phyloP scores from a whole-genome alignment of 768 basidiomycete genomes.

The Boletus sensibilis region DNA sequence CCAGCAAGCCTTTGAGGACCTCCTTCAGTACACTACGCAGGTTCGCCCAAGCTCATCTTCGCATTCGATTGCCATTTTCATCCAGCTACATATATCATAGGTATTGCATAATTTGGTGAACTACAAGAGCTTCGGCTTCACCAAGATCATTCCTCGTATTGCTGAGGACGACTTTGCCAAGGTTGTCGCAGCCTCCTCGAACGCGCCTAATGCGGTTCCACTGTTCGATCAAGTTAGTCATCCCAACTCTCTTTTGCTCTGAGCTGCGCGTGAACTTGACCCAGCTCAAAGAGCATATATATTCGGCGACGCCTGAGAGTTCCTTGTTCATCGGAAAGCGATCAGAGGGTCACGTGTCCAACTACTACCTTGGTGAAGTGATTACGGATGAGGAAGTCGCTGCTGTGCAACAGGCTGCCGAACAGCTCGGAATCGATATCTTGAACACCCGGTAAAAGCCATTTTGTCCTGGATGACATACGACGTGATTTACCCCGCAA shows the following conservation, averaged over 20 bases:
- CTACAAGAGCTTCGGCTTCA: conserved; percentile 81
- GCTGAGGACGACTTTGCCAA: conserved; percentile 57
- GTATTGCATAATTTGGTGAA: conserved; percentile 52
- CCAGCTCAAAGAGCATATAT: conserved; percentile 75
- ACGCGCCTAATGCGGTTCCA: conserved; percentile 49
- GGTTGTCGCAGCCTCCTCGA: conserved; percentile 60
- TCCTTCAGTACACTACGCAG: conserved; percentile 74
- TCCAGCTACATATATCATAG: conserved; percentile 13
- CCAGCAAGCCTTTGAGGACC: conserved; percentile 61
- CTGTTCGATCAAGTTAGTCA: conserved; percentile 62
- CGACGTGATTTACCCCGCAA: not conserved
- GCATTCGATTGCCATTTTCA: not conserved
- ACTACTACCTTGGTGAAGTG: conserved; percentile 79
- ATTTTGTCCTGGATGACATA: not conserved
- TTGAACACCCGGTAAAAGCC: conserved; percentile 71
- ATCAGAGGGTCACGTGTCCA: conserved; percentile 70
- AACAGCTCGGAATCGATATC: conserved; percentile 71
- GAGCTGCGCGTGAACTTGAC: conserved; percentile 1
- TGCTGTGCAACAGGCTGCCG: conserved; percentile 70
- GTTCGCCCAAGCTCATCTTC: conserved; percentile 33
- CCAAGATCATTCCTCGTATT: conserved; percentile 80
- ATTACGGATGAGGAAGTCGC: conserved; percentile 79
- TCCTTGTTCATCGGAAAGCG: conserved; percentile 80
- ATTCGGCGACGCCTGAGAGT: conserved; percentile 60
- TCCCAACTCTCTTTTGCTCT: not conserved